Percentiles rank a stretch among this genome's conserved stretches.
phyloP scores from a whole-genome alignment of 257 asterid species.

The Solanum virginianum region DNA sequence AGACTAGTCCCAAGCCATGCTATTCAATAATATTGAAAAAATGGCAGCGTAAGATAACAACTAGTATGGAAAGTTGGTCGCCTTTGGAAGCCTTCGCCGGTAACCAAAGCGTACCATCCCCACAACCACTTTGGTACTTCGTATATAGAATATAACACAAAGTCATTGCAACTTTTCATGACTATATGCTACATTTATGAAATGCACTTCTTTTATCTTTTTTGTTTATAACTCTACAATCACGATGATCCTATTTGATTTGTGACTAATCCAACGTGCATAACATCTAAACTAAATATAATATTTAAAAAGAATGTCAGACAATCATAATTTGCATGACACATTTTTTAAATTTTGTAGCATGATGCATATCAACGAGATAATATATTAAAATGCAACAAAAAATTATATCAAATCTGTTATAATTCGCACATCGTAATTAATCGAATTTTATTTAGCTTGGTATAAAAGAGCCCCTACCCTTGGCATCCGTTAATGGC shows the following conservation, averaged over 20 bases:
- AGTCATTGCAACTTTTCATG: accelerated
- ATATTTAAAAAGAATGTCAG: background rate
- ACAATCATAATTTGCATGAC: background rate
- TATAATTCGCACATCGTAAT: background rate
- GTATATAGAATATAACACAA: background rate
- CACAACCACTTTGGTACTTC: too few species aligned
- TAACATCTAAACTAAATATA: background rate
- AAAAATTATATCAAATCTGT: background rate
- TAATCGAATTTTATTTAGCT: background rate
- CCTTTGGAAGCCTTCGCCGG: too few species aligned
- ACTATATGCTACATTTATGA: background rate
- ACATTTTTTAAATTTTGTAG: background rate
- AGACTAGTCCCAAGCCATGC: too few species aligned
- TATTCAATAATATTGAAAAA: too few species aligned
- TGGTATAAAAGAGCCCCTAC: background rate
- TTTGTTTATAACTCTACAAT: background rate
- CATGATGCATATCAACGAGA: background rate
- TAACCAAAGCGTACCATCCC: too few species aligned
- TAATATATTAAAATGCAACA: background rate
- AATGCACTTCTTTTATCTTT: background rate
- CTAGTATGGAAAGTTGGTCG: too few species aligned
- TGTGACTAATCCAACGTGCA: background rate
- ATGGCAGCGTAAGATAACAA: too few species aligned
- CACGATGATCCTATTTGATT: background rate
- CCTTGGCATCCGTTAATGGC: background rate